A percentile compares a stretch with the other conserved stretches of the same genome.
These are phyloP conservation scores for Gnaphalium uliginosum DNA, from an alignment of 129 eudicot genomes.

Conservation along the genomic window DNA sequence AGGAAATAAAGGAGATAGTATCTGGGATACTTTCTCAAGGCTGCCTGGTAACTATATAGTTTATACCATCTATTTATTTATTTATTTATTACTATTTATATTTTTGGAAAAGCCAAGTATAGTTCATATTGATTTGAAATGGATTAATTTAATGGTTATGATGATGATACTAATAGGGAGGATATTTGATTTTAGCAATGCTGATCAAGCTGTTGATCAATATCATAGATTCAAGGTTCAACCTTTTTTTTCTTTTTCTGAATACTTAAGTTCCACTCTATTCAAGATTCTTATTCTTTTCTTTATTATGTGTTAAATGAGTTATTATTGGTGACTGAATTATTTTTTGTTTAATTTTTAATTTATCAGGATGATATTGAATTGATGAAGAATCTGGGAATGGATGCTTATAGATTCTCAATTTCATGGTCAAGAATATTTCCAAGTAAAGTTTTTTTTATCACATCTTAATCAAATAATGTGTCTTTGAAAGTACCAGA, in stretches of 20 bases:
- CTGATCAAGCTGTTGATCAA: conserved; percentile 85
- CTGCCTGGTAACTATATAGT: conserved; percentile 75
- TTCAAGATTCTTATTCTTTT: conserved; percentile 1
- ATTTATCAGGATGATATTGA: conserved; percentile 66
- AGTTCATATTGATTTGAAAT: too few species aligned
- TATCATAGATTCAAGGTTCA: conserved; percentile 91
- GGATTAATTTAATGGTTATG: background rate
- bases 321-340: background rate
- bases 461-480: conserved; percentile 7
- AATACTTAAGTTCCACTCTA: conserved; percentile 1
- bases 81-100: background rate
- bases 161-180: conserved; percentile 47
- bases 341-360: background rate
- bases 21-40: conserved; percentile 86
- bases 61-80: too few species aligned
- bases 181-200: conserved; percentile 89
- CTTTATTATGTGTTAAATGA: conserved; percentile 11
- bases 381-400: conserved; percentile 90
- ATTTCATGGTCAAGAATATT: conserved; percentile 96
- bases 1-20: conserved; percentile 89
- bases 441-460: conserved; percentile 60
- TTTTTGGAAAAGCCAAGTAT: background rate
- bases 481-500: conserved; percentile 4
- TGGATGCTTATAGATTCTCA: conserved; percentile 98
- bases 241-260: conserved; percentile 4